Evolutionary conservation across 495 filamentous ascomycete genomes (phyloP).

Genomic region (Tuber magnatum): DNA sequence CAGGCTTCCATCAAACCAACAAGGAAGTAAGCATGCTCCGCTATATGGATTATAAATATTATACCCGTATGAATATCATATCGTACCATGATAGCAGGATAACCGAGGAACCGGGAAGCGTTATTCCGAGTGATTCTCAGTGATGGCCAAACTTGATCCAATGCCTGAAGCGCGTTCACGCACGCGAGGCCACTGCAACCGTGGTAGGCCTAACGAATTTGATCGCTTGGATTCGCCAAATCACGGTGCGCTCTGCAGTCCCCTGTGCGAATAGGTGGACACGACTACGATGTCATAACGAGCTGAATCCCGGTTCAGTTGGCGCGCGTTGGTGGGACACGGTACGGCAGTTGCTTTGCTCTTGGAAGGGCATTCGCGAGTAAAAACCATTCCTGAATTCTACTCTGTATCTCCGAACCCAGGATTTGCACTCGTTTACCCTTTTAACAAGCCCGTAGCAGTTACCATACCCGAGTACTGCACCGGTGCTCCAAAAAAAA

Average conservation of each 20-base stretch:
- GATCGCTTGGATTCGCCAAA: not conserved
- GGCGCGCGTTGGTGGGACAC: not conserved
- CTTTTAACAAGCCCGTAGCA: too few species aligned
- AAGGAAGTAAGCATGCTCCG: not conserved
- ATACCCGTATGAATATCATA: too few species aligned
- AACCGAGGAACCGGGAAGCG: not conserved
- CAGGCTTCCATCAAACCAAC: not conserved
- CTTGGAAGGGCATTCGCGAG: not conserved
- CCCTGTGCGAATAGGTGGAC: not conserved
- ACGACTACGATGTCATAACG: not conserved
- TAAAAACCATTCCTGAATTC: not conserved
- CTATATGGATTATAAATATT: not conserved
- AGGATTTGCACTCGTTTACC: too few species aligned
- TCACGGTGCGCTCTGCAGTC: not conserved
- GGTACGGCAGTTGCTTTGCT: not conserved
- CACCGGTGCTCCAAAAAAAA: too few species aligned
- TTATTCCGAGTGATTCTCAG: not conserved
- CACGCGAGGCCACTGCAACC: not conserved
- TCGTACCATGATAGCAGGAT: too few species aligned
- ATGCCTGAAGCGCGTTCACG: not conserved
- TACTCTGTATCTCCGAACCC: too few species aligned
- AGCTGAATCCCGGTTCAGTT: not conserved
- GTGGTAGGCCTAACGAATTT: not conserved
- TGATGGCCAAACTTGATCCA: not conserved
- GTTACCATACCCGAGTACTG: too few species aligned